Evolutionary conservation across 352 stramenopile species (phyloP).

Genomic region (Pythium phragmiticola): DNA sequence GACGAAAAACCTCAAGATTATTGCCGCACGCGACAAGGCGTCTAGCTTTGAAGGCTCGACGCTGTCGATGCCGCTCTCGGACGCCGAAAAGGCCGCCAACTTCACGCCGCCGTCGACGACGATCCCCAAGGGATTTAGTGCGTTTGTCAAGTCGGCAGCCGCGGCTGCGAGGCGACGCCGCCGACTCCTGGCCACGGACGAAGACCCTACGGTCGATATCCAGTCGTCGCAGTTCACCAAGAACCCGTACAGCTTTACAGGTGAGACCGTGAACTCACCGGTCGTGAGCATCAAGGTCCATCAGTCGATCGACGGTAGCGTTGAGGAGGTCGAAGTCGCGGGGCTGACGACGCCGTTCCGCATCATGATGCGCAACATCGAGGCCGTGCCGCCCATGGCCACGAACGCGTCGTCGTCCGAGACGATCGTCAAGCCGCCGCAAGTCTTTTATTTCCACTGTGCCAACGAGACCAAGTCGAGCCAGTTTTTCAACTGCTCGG

Average conservation of each 20-base stretch:
- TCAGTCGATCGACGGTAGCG: constrained; percentile 23
- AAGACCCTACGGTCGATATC: constrained; percentile 54
- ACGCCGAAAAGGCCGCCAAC: constrained; percentile 48
- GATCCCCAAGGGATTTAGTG: constrained; percentile 49
- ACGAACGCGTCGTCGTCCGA: background rate
- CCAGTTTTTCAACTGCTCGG: constrained; percentile 55
- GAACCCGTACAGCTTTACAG: constrained; percentile 61
- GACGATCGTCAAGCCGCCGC: constrained; percentile 6
- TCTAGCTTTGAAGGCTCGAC: constrained; percentile 41
- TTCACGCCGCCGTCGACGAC: constrained; percentile 49
- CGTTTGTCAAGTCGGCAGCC: constrained; percentile 29
- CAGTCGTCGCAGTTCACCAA: constrained; percentile 64
- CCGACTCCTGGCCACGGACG: constrained; percentile 20
- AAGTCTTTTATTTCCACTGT: constrained; percentile 47
- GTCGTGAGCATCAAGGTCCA: constrained; percentile 64
- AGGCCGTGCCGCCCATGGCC: constrained; percentile 25
- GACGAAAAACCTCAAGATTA: constrained; percentile 64
- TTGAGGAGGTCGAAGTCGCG: constrained; percentile 34
- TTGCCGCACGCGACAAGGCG: constrained; percentile 40
- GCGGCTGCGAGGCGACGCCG: constrained; percentile 17
- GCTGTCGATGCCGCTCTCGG: constrained; percentile 39
- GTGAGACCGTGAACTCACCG: constrained; percentile 46
- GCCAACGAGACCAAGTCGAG: constrained; percentile 44
- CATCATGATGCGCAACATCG: constrained; percentile 55
- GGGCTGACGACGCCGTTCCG: constrained; percentile 42